These are phyloP conservation scores for Mortierella sp. DNA, from an alignment of 371 early-diverging fungal species.

Conservation along the genomic window DNA sequence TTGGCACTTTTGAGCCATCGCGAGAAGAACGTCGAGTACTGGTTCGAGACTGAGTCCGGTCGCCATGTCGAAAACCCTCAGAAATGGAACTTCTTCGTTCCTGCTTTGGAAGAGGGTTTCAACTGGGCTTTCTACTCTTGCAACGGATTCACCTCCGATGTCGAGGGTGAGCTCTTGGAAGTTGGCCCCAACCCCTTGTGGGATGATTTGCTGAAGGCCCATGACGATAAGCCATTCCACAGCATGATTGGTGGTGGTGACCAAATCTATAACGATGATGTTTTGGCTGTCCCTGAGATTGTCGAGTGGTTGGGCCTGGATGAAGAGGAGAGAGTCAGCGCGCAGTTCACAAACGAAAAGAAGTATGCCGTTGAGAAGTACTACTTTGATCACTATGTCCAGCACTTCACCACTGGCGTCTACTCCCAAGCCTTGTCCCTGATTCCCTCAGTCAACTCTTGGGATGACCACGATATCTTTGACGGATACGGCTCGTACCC, in stretches of 20 bases:
- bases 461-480: conserved; percentile 89
- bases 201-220: conserved; percentile 79
- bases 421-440: conserved; percentile 76
- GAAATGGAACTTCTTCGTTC: conserved; percentile 53
- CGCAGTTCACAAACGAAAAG: conserved; percentile 71
- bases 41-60: conserved; percentile 50
- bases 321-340: conserved; percentile 56
- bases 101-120: conserved; percentile 52
- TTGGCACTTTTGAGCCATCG: conserved; percentile 43
- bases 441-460: conserved; percentile 84
- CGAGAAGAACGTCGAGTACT: conserved; percentile 54
- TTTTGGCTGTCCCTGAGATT: conserved; percentile 65
- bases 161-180: conserved; percentile 59
- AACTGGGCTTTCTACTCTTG: conserved; percentile 58
- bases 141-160: conserved; percentile 57
- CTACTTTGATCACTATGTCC: conserved; percentile 82
- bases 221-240: conserved; percentile 77
- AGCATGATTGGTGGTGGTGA: conserved; percentile 89
- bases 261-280: conserved; percentile 84
- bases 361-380: conserved; percentile 72
- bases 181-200: conserved; percentile 78
- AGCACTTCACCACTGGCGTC: conserved; percentile 73
- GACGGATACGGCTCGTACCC: conserved; percentile 91
- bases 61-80: conserved; percentile 20
- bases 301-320: conserved; percentile 70